Evolutionary conservation across 805 yeast genomes (phyloP).

Genomic region (Yarrowia porcina): DNA sequence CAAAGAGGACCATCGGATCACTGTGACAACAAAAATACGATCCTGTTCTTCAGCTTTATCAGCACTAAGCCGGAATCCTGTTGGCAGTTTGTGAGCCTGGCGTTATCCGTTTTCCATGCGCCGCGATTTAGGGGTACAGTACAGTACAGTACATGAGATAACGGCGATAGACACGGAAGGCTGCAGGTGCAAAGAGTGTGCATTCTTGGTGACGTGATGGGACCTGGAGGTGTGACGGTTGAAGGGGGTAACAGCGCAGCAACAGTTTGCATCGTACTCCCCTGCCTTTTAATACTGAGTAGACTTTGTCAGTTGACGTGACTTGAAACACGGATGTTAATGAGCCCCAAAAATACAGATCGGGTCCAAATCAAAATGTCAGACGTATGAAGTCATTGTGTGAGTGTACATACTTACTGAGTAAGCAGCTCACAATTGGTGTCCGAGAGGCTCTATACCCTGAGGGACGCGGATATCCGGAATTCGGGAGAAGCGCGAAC

Average conservation of each 20-base stretch:
- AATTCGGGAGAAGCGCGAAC: not conserved
- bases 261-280: no score
- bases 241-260: no score
- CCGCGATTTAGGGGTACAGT: not conserved
- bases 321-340: not conserved
- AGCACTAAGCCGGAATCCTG: not conserved
- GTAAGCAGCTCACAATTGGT: not conserved
- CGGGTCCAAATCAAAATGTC: not conserved
- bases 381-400: not conserved
- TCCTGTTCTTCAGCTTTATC: not conserved
- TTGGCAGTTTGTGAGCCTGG: not conserved
- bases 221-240: not conserved
- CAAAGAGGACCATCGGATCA: not conserved
- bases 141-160: slow-evolving; percentile 17
- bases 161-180: not conserved
- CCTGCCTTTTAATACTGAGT: no score
- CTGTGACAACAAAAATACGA: no score
- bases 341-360: not conserved
- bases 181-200: not conserved
- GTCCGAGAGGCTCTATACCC: not conserved
- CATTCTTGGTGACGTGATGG: not conserved
- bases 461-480: not conserved
- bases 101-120: not conserved
- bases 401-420: no score
- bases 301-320: no score